Base-by-base conservation (phyloP, 1,139 yeast genomes). In the Debaryomyces subglobosus region DNA sequence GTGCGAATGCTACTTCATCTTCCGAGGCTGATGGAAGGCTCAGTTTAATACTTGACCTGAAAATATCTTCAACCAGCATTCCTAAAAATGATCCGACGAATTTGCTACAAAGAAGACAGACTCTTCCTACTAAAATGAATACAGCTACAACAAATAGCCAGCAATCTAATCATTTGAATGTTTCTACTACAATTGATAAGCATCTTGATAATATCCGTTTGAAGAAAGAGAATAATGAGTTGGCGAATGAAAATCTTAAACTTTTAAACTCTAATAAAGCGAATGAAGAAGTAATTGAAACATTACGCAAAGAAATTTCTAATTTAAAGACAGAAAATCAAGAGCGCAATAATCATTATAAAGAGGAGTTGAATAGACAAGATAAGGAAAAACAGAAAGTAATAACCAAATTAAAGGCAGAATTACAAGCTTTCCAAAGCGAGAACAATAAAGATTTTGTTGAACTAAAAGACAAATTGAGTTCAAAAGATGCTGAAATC, bases 141-240 rank as follows among this genome's bases (percentile, higher is more conserved):
- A 21, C 32, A 9, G 6, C 18, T 0, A 13, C 24, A 5, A 15
- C 37, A 4, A 5, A 25, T 9, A 39, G 12, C 5, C 23, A 23
- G n/a, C 57, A 25, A 53, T 57, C 64, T 4, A 63, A 60, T 34
- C 58, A 60, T 1, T 59, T 74, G 40, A 78, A 73, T 53, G 64
- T 77, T 0, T 66, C 78, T 0, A 64, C 61, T 3, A 64, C 69
- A 2, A 71, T 76, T 20, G 80, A 76, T 53, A 76, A 72, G 52
- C 79, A 75, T 50, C 59, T 76, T 48, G 79, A 75, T 47, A 74
- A 74, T 50, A 68, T 75, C 7, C 60, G 78, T 39, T 62, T 74
- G 23, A 63, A 65, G 44, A 67, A 64, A 46, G 73, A 68, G 43
- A 68, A 64, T 48, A 53, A 56, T 6, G 69, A 67, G 35, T 45